Evolutionary conservation across 768 basidiomycete genomes (phyloP).

Genomic region (Phaffia australis): DNA sequence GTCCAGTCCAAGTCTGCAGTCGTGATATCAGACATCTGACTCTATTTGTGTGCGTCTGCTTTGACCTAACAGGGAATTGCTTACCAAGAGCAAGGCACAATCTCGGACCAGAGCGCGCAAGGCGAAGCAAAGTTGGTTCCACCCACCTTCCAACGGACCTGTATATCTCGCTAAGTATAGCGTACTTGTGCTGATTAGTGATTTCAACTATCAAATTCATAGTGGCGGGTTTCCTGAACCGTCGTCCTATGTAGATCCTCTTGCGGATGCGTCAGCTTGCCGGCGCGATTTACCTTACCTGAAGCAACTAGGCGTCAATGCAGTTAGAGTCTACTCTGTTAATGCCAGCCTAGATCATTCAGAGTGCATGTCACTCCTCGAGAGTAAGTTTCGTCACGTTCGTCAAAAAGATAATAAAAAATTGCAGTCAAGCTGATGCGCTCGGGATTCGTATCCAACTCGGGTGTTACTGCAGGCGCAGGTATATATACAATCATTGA

Average conservation of each 20-base stretch:
- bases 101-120: constrained; percentile 30
- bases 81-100: constrained; percentile 67
- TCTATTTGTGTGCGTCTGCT: neutral
- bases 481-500: constrained; percentile 53
- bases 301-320: constrained; percentile 57
- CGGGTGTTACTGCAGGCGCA: constrained; percentile 3
- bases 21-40: neutral
- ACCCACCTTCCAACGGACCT: neutral
- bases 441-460: constrained; percentile 6
- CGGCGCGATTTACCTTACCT: constrained; percentile 68
- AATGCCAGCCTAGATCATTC: constrained; percentile 75
- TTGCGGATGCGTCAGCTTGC: constrained; percentile 58
- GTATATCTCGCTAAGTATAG: neutral
- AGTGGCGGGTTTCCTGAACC: constrained; percentile 44
- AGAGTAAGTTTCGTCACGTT: constrained; percentile 45
- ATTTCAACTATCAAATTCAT: constrained; percentile 38
- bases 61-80: constrained; percentile 48
- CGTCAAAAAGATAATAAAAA: neutral
- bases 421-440: constrained; percentile 9
- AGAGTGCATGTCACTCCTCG: constrained; percentile 67
- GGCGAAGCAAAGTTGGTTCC: constrained; percentile 35
- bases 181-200: neutral
- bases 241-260: constrained; percentile 65
- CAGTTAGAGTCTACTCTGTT: constrained; percentile 55
- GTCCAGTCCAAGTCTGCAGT: neutral